A percentile compares a stretch with the other conserved stretches of the same genome.
Conservation (phyloP, 805 yeast species). For the Candida germanica region DNA sequence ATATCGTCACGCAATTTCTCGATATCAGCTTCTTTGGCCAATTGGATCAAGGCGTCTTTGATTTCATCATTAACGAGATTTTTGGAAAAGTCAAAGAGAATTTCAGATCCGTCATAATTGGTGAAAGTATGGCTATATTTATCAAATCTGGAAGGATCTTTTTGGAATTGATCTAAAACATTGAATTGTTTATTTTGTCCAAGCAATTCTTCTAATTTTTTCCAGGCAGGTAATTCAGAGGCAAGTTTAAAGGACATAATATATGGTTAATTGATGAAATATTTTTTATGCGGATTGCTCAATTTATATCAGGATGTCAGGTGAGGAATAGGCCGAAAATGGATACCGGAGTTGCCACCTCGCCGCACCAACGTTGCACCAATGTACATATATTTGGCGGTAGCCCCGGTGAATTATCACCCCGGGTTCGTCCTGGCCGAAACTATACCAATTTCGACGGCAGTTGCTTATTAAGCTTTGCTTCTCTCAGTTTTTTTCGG, state of each 20-base stretch:
- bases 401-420: too few relatives aligned
- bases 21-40: slow-evolving; percentile 89
- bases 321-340: too few relatives aligned
- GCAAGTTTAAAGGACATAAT: slow-evolving; percentile 30
- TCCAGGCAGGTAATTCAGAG: slow-evolving; percentile 81
- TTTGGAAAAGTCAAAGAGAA: slow-evolving; percentile 93
- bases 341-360: too few relatives aligned
- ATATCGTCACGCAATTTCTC: slow-evolving; percentile 83
- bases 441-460: too few relatives aligned
- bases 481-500: too few relatives aligned
- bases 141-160: slow-evolving; percentile 71
- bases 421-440: too few relatives aligned
- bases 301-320: too few relatives aligned
- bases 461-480: too few relatives aligned
- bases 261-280: too few relatives aligned
- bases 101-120: slow-evolving; percentile 84
- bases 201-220: slow-evolving; percentile 67
- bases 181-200: slow-evolving; percentile 69
- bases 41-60: slow-evolving; percentile 58
- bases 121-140: slow-evolving; percentile 75
- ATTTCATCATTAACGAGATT: slow-evolving; percentile 88
- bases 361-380: too few relatives aligned
- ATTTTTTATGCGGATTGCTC: too few relatives aligned
- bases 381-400: too few relatives aligned
- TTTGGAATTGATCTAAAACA: slow-evolving; percentile 72